Percentiles rank a stretch among this genome's conserved stretches.
Evolutionary conservation across 108 stramenopile genomes (phyloP).

Genomic region (Nitzschia sp.): DNA sequence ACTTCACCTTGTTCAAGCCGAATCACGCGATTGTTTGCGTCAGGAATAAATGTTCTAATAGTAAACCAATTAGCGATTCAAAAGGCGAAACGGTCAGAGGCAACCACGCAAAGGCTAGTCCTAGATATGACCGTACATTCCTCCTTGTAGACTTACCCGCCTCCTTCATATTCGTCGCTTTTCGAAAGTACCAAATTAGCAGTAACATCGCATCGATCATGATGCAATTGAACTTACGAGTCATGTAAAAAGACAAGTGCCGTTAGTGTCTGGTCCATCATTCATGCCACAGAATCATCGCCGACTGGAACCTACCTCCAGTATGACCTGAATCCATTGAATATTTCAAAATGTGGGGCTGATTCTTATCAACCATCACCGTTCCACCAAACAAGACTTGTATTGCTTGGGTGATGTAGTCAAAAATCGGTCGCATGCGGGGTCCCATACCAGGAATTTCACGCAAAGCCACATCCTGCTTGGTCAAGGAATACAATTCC

Average conservation of each 20-base stretch:
- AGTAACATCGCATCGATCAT: constrained; percentile 77
- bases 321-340: constrained; percentile 57
- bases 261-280: too few relatives aligned
- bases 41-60: constrained; percentile 61
- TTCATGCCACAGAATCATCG: too few relatives aligned
- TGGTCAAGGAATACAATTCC: constrained; percentile 73
- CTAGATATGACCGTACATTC: too few relatives aligned
- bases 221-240: constrained; percentile 66
- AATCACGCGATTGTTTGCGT: constrained; percentile 44
- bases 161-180: constrained; percentile 55
- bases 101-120: too few relatives aligned
- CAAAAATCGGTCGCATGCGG: constrained; percentile 51
- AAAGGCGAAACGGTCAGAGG: too few relatives aligned
- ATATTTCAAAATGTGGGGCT: constrained; percentile 83
- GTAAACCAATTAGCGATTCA: too few relatives aligned
- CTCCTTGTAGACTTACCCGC: constrained; percentile 78
- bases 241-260: too few relatives aligned
- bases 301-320: constrained; percentile 35
- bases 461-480: constrained; percentile 69
- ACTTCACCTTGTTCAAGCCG: constrained; percentile 72
- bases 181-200: constrained; percentile 69
- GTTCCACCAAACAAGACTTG: constrained; percentile 38
- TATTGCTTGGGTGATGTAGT: constrained; percentile 46
- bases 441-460: constrained; percentile 62
- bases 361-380: constrained; percentile 66